Percentiles rank a stretch among this genome's conserved stretches.
phyloP scores from a whole-genome alignment of 1,284 basidiomycete species.

The Puccinia hordei region DNA sequence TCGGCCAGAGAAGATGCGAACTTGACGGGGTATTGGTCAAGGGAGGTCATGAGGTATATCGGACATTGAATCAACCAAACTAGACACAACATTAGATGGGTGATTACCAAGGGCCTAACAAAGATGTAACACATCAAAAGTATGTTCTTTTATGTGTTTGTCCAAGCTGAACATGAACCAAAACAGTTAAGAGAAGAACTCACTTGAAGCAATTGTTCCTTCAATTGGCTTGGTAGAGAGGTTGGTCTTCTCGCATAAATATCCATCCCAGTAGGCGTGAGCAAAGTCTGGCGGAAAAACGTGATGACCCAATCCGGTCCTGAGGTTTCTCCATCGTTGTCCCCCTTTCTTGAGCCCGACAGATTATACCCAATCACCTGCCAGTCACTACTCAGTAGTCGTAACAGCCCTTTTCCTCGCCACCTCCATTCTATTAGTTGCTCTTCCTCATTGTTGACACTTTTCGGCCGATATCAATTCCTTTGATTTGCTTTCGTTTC shows the following conservation, averaged over 20 bases:
- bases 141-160: background rate
- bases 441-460: background rate
- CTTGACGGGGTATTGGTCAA: background rate
- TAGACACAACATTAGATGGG: conserved; percentile 2
- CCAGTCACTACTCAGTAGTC: conserved; percentile 63
- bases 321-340: background rate
- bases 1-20: background rate
- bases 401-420: conserved; percentile 63
- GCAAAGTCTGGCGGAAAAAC: conserved; percentile 65
- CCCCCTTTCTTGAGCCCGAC: background rate
- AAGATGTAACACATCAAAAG: background rate
- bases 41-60: conserved; percentile 34
- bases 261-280: conserved; percentile 65
- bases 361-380: conserved; percentile 63
- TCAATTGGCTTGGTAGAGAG: conserved; percentile 55
- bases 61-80: conserved; percentile 26
- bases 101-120: conserved; percentile 31
- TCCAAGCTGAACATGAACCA: background rate
- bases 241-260: conserved; percentile 61
- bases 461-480: conserved; percentile 36
- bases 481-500: conserved; percentile 24
- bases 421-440: conserved; percentile 58
- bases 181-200: background rate
- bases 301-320: conserved; percentile 64
- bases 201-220: conserved; percentile 52